phyloP scores from a whole-genome alignment of 2,329 filamentous ascomycete species.

The Cladophialophora bantiana region DNA sequence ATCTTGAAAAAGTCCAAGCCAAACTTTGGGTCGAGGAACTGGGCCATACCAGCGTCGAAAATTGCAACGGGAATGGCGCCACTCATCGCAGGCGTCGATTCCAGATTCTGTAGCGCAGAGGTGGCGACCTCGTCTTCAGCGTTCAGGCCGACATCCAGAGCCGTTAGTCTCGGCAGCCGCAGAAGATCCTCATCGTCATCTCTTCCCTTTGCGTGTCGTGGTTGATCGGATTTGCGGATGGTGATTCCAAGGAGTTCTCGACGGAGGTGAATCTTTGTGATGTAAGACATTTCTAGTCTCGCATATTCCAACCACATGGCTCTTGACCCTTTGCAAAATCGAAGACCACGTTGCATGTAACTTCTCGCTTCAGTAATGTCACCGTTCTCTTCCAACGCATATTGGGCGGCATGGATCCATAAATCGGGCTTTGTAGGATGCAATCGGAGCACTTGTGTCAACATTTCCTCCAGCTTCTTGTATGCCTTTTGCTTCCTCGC shows the following conservation, averaged over 20 bases:
- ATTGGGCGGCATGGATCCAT: constrained; percentile 84
- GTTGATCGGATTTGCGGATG: constrained; percentile 51
- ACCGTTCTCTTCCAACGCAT: constrained; percentile 76
- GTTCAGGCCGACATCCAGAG: constrained; percentile 66
- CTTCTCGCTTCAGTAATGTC: constrained; percentile 87
- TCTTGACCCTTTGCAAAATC: constrained; percentile 81
- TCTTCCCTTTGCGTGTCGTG: constrained; percentile 49
- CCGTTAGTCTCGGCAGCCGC: constrained; percentile 65
- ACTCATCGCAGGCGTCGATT: constrained; percentile 78
- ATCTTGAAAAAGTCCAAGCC: constrained; percentile 82
- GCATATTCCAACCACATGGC: constrained; percentile 89
- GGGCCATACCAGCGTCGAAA: constrained; percentile 83
- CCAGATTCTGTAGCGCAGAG: constrained; percentile 67
- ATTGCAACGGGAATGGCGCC: constrained; percentile 95
- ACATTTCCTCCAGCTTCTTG: constrained; percentile 66
- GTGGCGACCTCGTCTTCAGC: constrained; percentile 59
- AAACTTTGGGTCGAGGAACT: constrained; percentile 70
- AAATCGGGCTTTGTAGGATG: constrained; percentile 83
- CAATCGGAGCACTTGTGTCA: constrained; percentile 76
- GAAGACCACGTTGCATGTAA: constrained; percentile 86
- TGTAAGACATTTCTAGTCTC: constrained; percentile 89
- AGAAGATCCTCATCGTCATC: constrained; percentile 61
- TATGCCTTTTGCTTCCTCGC: constrained; percentile 70
- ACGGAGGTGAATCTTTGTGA: constrained; percentile 79
- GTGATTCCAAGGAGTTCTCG: constrained; percentile 70